phyloP scores from a whole-genome alignment of 164 flowering plant genomes.

The Vitis cinerea region DNA sequence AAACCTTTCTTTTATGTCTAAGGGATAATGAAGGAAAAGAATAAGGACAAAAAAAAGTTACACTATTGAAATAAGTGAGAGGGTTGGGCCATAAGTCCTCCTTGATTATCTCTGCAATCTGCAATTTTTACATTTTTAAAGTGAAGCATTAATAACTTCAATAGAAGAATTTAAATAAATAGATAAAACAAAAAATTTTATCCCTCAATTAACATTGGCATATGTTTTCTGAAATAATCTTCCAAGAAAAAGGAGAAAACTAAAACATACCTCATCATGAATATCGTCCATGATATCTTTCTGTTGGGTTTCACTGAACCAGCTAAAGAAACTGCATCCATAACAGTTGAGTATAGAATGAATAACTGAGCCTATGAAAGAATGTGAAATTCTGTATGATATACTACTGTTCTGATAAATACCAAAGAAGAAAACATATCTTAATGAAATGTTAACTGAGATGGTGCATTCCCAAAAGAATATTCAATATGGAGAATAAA shows the following conservation, averaged over 20 bases:
- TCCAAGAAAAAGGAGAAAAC: not conserved
- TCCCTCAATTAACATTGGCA: not conserved
- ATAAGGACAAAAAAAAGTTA: constrained; percentile 20
- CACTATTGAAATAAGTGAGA: constrained; percentile 74
- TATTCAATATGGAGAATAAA: no score
- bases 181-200: not conserved
- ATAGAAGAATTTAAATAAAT: not conserved
- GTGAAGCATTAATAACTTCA: not conserved
- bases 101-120: constrained; percentile 85
- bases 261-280: constrained; percentile 60
- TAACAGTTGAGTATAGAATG: not conserved
- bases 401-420: no score
- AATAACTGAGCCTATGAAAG: not conserved
- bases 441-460: no score
- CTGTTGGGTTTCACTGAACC: constrained; percentile 55
- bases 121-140: constrained; percentile 6
- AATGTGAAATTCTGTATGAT: no score
- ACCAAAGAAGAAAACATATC: no score
- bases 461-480: no score
- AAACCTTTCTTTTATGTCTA: not conserved
- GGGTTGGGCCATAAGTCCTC: constrained; percentile 95
- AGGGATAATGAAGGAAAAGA: not conserved
- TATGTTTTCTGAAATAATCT: not conserved
- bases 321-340: constrained; percentile 72
- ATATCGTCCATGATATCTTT: constrained; percentile 48